A percentile compares a stretch with the other conserved stretches of the same genome.
phyloP scores from a whole-genome alignment of 352 stramenopile species.

The Pythium volutum region DNA sequence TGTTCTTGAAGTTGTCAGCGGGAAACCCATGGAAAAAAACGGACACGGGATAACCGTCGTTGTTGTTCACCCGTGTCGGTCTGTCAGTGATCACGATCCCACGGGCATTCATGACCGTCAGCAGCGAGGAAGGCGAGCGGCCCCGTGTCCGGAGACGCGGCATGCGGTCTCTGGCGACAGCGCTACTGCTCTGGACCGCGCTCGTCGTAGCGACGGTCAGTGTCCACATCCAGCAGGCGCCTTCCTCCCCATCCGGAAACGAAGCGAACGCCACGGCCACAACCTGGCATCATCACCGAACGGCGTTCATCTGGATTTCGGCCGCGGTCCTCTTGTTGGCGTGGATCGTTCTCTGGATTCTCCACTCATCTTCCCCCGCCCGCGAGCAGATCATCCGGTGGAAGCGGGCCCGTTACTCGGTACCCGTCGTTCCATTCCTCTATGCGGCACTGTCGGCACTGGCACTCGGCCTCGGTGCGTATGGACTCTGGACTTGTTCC shows the following conservation, averaged over 20 bases:
- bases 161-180: not conserved
- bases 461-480: conserved; percentile 2
- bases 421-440: not conserved
- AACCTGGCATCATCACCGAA: not conserved
- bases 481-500: conserved; percentile 3
- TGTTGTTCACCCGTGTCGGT: too few relatives aligned
- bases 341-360: conserved; percentile 1
- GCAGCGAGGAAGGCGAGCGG: not conserved
- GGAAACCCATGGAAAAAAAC: not conserved
- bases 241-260: not conserved
- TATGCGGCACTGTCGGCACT: not conserved
- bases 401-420: not conserved
- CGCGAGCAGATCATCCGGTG: conserved; percentile 1
- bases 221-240: not conserved
- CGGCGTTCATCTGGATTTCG: conserved; percentile 17
- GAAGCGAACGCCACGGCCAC: not conserved
- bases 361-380: conserved; percentile 9
- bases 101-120: not conserved
- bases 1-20: conserved; percentile 4
- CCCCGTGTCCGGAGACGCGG: not conserved
- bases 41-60: not conserved
- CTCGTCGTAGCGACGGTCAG: not conserved
- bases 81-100: not conserved
- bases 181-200: conserved; percentile 8
- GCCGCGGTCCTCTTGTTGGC: not conserved